Conservation (phyloP, 768 basidiomycete genomes). For the Boletus bicolor region DNA sequence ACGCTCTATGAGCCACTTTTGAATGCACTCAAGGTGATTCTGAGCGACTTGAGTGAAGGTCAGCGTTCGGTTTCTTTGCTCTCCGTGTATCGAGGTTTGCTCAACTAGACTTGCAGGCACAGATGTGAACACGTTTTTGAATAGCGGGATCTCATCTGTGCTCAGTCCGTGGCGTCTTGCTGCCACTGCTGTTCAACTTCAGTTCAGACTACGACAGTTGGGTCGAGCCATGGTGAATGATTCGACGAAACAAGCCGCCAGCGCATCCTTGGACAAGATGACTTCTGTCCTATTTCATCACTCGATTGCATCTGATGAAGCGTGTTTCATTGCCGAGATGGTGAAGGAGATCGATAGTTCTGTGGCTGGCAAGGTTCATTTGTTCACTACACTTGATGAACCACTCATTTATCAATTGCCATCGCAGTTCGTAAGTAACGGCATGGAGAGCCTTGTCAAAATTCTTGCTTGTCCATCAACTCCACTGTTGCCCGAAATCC, state of each 20-base stretch:
- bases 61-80: slow-evolving; percentile 12
- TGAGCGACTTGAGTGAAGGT: slow-evolving; percentile 65
- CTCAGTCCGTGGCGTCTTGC: slow-evolving; percentile 83
- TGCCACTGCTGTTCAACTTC: slow-evolving; percentile 76
- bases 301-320: slow-evolving; percentile 74
- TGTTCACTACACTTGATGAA: not conserved
- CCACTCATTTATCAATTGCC: not conserved
- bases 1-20: slow-evolving; percentile 60
- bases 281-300: slow-evolving; percentile 67
- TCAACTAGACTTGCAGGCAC: slow-evolving; percentile 18
- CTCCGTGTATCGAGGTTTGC: too few relatives aligned
- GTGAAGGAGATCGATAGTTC: slow-evolving; percentile 61
- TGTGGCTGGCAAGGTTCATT: slow-evolving; percentile 63
- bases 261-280: slow-evolving; percentile 61
- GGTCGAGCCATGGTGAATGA: slow-evolving; percentile 64
- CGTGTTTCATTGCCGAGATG: slow-evolving; percentile 82
- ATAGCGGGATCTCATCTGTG: slow-evolving; percentile 63
- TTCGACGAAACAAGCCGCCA: slow-evolving; percentile 48
- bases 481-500: slow-evolving; percentile 25
- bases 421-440: slow-evolving; percentile 69
- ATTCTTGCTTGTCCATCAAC: slow-evolving; percentile 40
- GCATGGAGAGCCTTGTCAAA: slow-evolving; percentile 61
- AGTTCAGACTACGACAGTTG: slow-evolving; percentile 71
- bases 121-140: slow-evolving; percentile 48
- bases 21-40: slow-evolving; percentile 61